Base-by-base conservation (phyloP, 352 stramenopile species). In the Phytophthora palmivora region DNA sequence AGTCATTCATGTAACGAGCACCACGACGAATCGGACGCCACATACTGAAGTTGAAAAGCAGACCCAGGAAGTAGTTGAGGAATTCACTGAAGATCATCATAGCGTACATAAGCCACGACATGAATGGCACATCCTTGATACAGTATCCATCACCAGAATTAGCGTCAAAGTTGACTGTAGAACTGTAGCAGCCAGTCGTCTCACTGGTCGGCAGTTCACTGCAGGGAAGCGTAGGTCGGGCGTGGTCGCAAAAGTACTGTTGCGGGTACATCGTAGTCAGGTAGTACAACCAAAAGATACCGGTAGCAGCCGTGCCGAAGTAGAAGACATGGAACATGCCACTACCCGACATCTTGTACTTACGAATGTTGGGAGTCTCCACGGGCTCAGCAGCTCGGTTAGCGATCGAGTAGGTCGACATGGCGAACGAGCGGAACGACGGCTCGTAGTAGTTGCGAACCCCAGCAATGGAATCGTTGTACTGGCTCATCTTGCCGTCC, bases 41-140 rank as follows among this genome's bases (percentile, higher is more conserved):
- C 88, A 96, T 96, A 84, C 82, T 91, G 68, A 96, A 94, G 82
- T 96, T 94, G 74, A 90, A 96, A 1, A 96, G 76, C 61, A 96
- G 63, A 55, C 88, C 88, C 22, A 96, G 63, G 62, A 93, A 95
- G 44, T 83, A 94, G 66, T 93, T 94, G 67, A 96, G 74, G 52
- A 94, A 92, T 49, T 96, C 88, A 4, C 84, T 92, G 54, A 91
- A 92, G 12, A 91, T 79, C 79, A 95, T 89, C 72, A 95, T 91
- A 5, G 71, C 32, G 78, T 89, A 96, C 84, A 93, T 93, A 53
- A 96, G 44, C 84, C 84, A 96, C 22, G 78, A 76, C 39, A 72
- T 84, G 11, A 52, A 69, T 1, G 86, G 86, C 30, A 84, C 81
- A 37, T 90, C 59, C 36, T 74, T 58, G 58, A 96, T 93, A 47